Percentiles rank a stretch among this genome's conserved stretches.
Evolutionary conservation across 306 rosid genomes (phyloP).

Genomic region (Fragaria vesca): DNA sequence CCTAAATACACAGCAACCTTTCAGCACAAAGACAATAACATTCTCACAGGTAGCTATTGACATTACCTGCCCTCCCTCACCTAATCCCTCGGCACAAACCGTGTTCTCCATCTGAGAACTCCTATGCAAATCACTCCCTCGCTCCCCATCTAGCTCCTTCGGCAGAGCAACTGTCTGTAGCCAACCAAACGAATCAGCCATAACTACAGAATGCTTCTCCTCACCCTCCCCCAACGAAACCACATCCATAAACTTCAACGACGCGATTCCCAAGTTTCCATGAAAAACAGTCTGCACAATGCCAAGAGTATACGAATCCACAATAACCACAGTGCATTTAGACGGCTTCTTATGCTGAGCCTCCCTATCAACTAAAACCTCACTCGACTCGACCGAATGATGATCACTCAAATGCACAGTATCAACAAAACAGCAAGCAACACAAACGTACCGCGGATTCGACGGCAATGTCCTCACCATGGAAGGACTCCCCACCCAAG

Average conservation of each 20-base stretch:
- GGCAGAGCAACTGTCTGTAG: slow-evolving; percentile 52
- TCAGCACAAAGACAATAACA: slow-evolving; percentile 51
- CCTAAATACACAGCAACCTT: slow-evolving; percentile 59
- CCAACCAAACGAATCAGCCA: slow-evolving; percentile 75
- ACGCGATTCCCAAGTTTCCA: slow-evolving; percentile 74
- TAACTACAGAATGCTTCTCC: slow-evolving; percentile 54
- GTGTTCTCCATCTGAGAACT: slow-evolving; percentile 45
- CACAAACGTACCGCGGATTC: slow-evolving; percentile 70
- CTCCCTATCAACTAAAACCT: slow-evolving; percentile 50
- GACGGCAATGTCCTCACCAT: slow-evolving; percentile 63
- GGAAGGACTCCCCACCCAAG: slow-evolving; percentile 90
- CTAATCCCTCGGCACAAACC: slow-evolving; percentile 46
- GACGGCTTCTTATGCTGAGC: slow-evolving; percentile 51
- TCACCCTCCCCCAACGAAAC: slow-evolving; percentile 51
- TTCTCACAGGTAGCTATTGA: slow-evolving; percentile 46
- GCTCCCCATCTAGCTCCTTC: slow-evolving; percentile 46
- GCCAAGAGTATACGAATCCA: slow-evolving; percentile 71
- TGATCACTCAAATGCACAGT: slow-evolving; percentile 30
- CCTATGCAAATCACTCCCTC: slow-evolving; percentile 34
- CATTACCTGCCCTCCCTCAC: slow-evolving; percentile 47
- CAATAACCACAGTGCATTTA: slow-evolving; percentile 67
- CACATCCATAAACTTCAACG: slow-evolving; percentile 68
- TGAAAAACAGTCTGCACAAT: slow-evolving; percentile 77
- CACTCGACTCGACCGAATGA: slow-evolving; percentile 43
- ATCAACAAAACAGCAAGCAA: slow-evolving; percentile 76